These are phyloP conservation scores for Psilocybe azurescens DNA, from an alignment of 768 basidiomycete species.

Conservation along the genomic window DNA sequence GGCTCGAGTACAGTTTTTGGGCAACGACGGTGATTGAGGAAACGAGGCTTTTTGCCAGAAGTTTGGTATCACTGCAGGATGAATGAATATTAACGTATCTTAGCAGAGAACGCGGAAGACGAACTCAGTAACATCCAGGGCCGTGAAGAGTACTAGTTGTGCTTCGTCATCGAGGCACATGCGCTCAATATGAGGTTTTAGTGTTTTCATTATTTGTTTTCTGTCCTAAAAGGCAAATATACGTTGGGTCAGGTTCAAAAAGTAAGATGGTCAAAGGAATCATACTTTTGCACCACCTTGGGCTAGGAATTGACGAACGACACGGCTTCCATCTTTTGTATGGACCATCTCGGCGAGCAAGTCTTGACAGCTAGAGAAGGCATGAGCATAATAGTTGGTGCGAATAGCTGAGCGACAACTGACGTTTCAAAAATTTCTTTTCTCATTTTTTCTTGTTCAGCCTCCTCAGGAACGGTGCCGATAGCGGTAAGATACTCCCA, in stretches of 20 bases:
- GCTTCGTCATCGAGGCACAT: slow-evolving; percentile 92
- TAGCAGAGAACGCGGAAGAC: slow-evolving; percentile 26
- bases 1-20: slow-evolving; percentile 57
- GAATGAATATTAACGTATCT: slow-evolving; percentile 1
- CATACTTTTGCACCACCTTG: slow-evolving; percentile 81
- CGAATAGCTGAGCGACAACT: slow-evolving; percentile 16
- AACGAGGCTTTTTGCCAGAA: slow-evolving; percentile 80
- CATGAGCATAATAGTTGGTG: not conserved
- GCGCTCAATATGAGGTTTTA: slow-evolving; percentile 89
- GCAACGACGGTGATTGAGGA: slow-evolving; percentile 67
- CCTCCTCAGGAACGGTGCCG: slow-evolving; percentile 58
- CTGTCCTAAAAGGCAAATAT: slow-evolving; percentile 62
- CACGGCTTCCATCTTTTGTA: slow-evolving; percentile 89
- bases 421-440: slow-evolving; percentile 85
- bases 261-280: not conserved
- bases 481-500: slow-evolving; percentile 84
- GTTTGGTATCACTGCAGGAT: slow-evolving; percentile 80
- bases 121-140: slow-evolving; percentile 89
- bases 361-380: slow-evolving; percentile 70
- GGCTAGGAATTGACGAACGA: slow-evolving; percentile 85
- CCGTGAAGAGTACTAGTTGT: slow-evolving; percentile 87
- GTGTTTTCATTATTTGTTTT: slow-evolving; percentile 87
- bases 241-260: not conserved
- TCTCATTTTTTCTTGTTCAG: slow-evolving; percentile 74
- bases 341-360: slow-evolving; percentile 92